Evolutionary conservation across 768 basidiomycete species (phyloP).

Genomic region (Termitomyces sp.): DNA sequence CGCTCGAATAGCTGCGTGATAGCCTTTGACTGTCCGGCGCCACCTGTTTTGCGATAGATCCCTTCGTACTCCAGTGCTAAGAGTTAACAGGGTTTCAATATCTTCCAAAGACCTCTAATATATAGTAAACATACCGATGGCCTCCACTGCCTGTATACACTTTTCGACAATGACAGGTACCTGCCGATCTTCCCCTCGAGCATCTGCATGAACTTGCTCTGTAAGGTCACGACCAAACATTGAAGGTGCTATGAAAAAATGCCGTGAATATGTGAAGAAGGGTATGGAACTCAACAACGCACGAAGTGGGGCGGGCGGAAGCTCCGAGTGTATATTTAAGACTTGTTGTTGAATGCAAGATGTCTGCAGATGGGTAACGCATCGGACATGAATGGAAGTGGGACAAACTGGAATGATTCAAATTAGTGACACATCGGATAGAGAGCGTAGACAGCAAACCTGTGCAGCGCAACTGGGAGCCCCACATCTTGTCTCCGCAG

Average conservation of each 20-base stretch:
- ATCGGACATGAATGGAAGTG: slow-evolving; percentile 85
- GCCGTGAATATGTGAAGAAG: slow-evolving; percentile 11
- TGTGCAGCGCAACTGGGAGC: slow-evolving; percentile 88
- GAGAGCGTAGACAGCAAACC: slow-evolving; percentile 44
- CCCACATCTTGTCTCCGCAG: slow-evolving; percentile 99
- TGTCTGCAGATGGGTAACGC: slow-evolving; percentile 62
- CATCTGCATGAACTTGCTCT: slow-evolving; percentile 78
- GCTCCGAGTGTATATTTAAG: slow-evolving; percentile 27
- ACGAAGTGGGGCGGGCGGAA: slow-evolving; percentile 33
- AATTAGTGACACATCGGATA: not conserved
- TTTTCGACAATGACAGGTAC: slow-evolving; percentile 93
- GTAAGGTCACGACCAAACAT: slow-evolving; percentile 90
- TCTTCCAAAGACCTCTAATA: not conserved
- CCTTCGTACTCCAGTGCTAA: slow-evolving; percentile 94
- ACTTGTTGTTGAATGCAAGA: slow-evolving; percentile 57
- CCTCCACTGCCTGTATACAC: slow-evolving; percentile 92
- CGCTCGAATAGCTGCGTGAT: slow-evolving; percentile 95
- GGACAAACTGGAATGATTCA: slow-evolving; percentile 59
- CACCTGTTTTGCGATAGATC: slow-evolving; percentile 97
- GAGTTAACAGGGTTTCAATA: not conserved
- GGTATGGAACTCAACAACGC: slow-evolving; percentile 19
- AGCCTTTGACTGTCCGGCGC: slow-evolving; percentile 84
- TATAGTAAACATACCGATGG: slow-evolving; percentile 52
- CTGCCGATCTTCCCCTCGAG: slow-evolving; percentile 51
- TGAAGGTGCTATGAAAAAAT: slow-evolving; percentile 56